phyloP scores from a whole-genome alignment of 768 basidiomycete genomes.

The Leccinellum albellum region DNA sequence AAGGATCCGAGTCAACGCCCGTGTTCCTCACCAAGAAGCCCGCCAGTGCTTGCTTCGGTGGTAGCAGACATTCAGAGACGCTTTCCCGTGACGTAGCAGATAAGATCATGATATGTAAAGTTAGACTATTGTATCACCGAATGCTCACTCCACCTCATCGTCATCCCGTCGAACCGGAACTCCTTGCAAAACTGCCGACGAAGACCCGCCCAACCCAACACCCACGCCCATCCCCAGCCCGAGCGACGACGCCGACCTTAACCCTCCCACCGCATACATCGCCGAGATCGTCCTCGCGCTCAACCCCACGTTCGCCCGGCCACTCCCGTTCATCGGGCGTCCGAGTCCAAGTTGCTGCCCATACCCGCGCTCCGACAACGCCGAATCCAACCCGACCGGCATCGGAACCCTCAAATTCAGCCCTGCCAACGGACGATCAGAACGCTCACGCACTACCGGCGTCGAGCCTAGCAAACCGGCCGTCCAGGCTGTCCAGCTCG shows the following conservation, averaged over 20 bases:
- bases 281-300: slow-evolving; percentile 49
- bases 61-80: too few species aligned
- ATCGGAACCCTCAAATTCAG: slow-evolving; percentile 58
- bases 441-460: neutral
- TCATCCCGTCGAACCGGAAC: neutral
- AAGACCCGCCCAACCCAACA: slow-evolving; percentile 18
- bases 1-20: too few species aligned
- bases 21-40: too few species aligned
- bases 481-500: slow-evolving; percentile 48
- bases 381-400: slow-evolving; percentile 30
- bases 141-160: neutral
- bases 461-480: slow-evolving; percentile 46
- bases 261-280: slow-evolving; percentile 64
- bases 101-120: too few species aligned
- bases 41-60: too few species aligned
- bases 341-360: slow-evolving; percentile 18
- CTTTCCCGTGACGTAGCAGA: too few species aligned
- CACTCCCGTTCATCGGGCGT: slow-evolving; percentile 1
- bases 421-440: slow-evolving; percentile 36
- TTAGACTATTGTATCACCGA: too few species aligned
- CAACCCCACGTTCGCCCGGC: slow-evolving; percentile 5
- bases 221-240: slow-evolving; percentile 18
- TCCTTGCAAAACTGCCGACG: neutral
- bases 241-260: slow-evolving; percentile 33
- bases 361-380: slow-evolving; percentile 1